Base-by-base conservation (phyloP, 2,329 filamentous ascomycete genomes). In the Exophiala phaeomuriformis region DNA sequence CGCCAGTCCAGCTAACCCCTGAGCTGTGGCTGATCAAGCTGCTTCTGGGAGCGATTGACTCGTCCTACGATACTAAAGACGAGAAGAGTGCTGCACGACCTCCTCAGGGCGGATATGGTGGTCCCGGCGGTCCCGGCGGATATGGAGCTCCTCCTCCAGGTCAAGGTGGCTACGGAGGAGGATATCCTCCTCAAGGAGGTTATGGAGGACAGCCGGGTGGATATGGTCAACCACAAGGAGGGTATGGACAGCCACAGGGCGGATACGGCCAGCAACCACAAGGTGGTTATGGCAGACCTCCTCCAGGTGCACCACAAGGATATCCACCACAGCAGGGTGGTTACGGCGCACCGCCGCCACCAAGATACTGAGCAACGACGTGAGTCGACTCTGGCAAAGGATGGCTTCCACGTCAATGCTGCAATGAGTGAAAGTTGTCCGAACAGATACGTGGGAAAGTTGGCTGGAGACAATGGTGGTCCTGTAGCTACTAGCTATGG, bases 1-100 rank as follows among this genome's bases (percentile, higher is more conserved):
- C 81, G 5, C 80, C 81, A 2, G 77, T 84, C 30, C 75, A 84
- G 60, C 70, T 85, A 39, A 83, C 81, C 3, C 80, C 81, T 6
- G 81, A 84, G 61, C 75, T 84, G 49, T 85, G 82, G 82, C 74
- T 83, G 62, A 75, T 82, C 58, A 86, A 86, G 68, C 74, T 86
- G 53, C 78, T 86, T 47, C 77, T 86, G 29, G 83, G 83, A 56
- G 78, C 81, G 36, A 83, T 86, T 64, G 83, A 86, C 63, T 72
- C 76, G 28, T 81, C 79, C 19, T 85, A 85, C 61, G 82, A 85
- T 60, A 76, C 74, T 61, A 82, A 84, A 66, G 82, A 85, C 59
- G 82, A 85, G 67, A 80, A 81, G 66, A 66, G 68, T 4, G 71
- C 71, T 57, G 67, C 67, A 28, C 55, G 67, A 33, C 59, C 53